These are phyloP conservation scores for Bipolaris victoriae DNA, from an alignment of 2,329 filamentous ascomycete species.

Conservation along the genomic window DNA sequence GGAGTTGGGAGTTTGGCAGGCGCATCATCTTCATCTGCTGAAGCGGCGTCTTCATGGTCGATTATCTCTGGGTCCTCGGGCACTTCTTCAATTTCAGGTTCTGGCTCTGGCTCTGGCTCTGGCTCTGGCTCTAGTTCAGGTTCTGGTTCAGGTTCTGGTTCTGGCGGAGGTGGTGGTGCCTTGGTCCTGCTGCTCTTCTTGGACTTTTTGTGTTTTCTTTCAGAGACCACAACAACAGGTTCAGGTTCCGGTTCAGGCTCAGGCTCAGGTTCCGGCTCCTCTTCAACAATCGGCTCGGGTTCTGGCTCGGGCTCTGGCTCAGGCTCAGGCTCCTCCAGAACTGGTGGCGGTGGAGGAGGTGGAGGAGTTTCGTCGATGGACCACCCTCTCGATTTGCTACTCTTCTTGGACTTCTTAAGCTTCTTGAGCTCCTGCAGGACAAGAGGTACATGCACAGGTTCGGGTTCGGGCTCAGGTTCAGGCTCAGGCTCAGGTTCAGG, in stretches of 20 bases:
- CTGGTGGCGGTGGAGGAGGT: constrained; percentile 32
- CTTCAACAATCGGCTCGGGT: constrained; percentile 40
- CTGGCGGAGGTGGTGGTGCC: constrained; percentile 35
- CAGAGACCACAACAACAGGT: constrained; percentile 32
- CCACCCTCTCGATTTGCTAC: constrained; percentile 65
- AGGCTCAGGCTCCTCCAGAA: constrained; percentile 23
- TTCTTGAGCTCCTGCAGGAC: constrained; percentile 28
- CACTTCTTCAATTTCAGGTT: constrained; percentile 28
- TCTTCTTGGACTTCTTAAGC: constrained; percentile 37
- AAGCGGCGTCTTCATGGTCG: constrained; percentile 29
- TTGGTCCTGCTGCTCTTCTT: constrained; percentile 40
- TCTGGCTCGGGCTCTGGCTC: constrained; percentile 10
- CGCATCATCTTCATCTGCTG: constrained; percentile 37
- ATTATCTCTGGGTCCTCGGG: constrained; percentile 27
- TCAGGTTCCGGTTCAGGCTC: constrained; percentile 38
- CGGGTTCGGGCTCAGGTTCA: constrained; percentile 25
- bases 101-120: constrained; percentile 25
- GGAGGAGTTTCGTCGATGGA: constrained; percentile 41
- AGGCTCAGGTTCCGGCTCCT: constrained; percentile 34
- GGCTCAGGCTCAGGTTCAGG: too few relatives aligned
- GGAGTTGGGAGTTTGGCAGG: constrained; percentile 55
- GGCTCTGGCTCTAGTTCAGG: constrained; percentile 24
- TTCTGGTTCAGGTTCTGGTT: constrained; percentile 17
- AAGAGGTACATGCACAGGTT: constrained; percentile 18
- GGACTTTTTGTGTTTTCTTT: constrained; percentile 30